Base-by-base conservation (phyloP, 2,329 filamentous ascomycete genomes). In the Cladosporium sp. region DNA sequence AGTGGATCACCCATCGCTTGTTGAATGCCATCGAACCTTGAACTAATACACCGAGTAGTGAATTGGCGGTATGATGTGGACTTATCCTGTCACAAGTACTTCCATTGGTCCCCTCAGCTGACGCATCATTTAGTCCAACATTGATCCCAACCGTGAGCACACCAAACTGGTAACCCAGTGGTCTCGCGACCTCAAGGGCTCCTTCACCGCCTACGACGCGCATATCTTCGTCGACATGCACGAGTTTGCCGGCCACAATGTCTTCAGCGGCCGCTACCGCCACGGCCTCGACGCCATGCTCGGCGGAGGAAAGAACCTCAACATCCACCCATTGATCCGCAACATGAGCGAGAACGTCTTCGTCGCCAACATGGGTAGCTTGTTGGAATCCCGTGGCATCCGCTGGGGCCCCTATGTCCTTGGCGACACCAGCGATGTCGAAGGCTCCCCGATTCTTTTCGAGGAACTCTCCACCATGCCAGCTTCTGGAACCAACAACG, bases 201-300 rank as follows among this genome's bases (percentile, higher is more conserved):
- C 61, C 32, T 67, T 65, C 51, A 62, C 49, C 18, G 50, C 43
- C 9, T 68, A 66, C 22, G 56, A 59, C 2, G 65, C 67, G 3
- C 63, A 68, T 38, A 58, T 69, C 7, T 62, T 63, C 0, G 55
- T 67, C n/a, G 67, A 69, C 22, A 60, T 67, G 62, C 67, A 69
- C 49, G 66, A 69, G 43, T 69, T 66, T 30, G 53, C 55, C 6
- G 65, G 63, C 0, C 56, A 50, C 0, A 58, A 60, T 2, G 48
- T 59, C 13, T 67, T 62, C 38, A 55, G 60, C 3, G 57, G 53
- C 3, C 57, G 62, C 27, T 68, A 67, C 43, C 60, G 55, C 22
- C 66, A 66, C 8, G 67, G 62, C 6, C 62, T 64, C 1, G 67
- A 69, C 38, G 66, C 60, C 27, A 62, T 68, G 57, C 64, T 60